A percentile compares a stretch with the other conserved stretches of the same genome.
Conservation (phyloP, 495 filamentous ascomycete species). For the Aspergillus olivimuriae region DNA sequence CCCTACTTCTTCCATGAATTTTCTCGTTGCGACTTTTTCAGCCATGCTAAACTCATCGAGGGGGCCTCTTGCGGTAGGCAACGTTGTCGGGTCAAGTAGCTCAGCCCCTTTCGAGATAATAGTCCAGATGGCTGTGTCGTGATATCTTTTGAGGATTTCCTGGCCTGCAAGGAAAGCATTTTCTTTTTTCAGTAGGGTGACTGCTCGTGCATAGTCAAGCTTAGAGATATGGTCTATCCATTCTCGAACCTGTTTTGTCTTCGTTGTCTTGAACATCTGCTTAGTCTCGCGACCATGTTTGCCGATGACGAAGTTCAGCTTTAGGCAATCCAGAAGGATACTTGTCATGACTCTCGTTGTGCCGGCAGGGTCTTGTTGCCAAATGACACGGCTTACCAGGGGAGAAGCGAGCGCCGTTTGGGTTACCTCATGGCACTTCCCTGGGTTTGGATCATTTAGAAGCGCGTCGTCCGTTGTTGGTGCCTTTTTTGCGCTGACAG, state of each 20-base stretch:
- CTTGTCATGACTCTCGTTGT: not conserved
- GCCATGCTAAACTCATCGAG: conserved; percentile 17
- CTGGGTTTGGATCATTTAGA: no score
- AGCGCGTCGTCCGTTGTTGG: no score
- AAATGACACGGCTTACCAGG: no score
- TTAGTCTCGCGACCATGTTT: not conserved
- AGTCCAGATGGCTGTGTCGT: conserved; percentile 15
- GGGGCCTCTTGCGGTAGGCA: conserved; percentile 15
- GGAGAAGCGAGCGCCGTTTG: no score
- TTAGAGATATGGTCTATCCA: conserved; percentile 5
- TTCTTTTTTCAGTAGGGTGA: conserved; percentile 8
- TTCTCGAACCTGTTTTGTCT: conserved; percentile 6
- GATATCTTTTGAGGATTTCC: conserved; percentile 11
- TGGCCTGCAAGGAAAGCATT: conserved; percentile 9
- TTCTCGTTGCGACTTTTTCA: conserved; percentile 16
- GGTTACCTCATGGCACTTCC: no score
- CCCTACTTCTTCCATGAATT: conserved; percentile 15
- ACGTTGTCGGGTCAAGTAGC: conserved; percentile 11
- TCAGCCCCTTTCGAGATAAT: conserved; percentile 16
- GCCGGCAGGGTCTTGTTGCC: not conserved
- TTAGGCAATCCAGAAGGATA: not conserved
- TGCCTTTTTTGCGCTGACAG: no score
- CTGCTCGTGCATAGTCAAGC: conserved; percentile 10
- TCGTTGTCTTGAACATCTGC: conserved; percentile 1
- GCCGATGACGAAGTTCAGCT: not conserved